Percentiles rank a stretch among this genome's conserved stretches.
These are phyloP conservation scores for Fusarium agapanthi DNA, from an alignment of 2,329 filamentous ascomycete genomes.

Conservation along the genomic window DNA sequence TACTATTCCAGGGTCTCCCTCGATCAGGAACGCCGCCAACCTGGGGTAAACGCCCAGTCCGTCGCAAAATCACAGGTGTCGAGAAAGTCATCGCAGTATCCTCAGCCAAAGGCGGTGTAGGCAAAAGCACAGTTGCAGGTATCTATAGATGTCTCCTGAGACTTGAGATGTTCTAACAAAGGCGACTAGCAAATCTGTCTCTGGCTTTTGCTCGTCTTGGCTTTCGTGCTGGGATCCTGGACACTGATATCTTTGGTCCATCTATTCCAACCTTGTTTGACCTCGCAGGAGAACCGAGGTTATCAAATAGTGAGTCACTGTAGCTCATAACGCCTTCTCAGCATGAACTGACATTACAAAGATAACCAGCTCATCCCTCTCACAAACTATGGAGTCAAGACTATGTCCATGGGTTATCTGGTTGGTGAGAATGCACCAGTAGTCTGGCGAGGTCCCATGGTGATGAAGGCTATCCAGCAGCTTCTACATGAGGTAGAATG, in stretches of 20 bases:
- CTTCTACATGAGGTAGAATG: slow-evolving; percentile 95
- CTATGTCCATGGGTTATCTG: slow-evolving; percentile 98
- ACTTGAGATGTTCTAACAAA: not conserved
- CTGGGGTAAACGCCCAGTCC: slow-evolving; percentile 80
- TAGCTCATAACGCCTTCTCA: not conserved
- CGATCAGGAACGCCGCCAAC: slow-evolving; percentile 68
- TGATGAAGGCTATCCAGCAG: slow-evolving; percentile 96
- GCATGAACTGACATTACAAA: slow-evolving; percentile 45
- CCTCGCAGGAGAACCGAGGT: slow-evolving; percentile 78
- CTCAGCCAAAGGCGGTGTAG: slow-evolving; percentile 97
- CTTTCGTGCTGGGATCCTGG: slow-evolving; percentile 84
- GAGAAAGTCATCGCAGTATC: slow-evolving; percentile 95
- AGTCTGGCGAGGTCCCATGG: slow-evolving; percentile 96
- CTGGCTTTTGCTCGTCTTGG: slow-evolving; percentile 85
- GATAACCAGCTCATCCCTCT: slow-evolving; percentile 86
- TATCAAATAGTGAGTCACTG: slow-evolving; percentile 71
- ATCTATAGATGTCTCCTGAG: slow-evolving; percentile 1
- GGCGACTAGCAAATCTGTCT: slow-evolving; percentile 75
- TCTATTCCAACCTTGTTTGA: slow-evolving; percentile 92
- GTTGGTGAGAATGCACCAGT: slow-evolving; percentile 82
- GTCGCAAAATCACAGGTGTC: slow-evolving; percentile 83
- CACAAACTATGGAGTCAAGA: slow-evolving; percentile 94
- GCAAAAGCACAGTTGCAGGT: slow-evolving; percentile 94
- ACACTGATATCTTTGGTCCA: slow-evolving; percentile 96
- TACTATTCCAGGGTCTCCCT: slow-evolving; percentile 75